Percentiles rank a stretch among this genome's conserved stretches.
phyloP scores from a whole-genome alignment of 1,284 basidiomycete genomes.

The Phylloporus gajari region DNA sequence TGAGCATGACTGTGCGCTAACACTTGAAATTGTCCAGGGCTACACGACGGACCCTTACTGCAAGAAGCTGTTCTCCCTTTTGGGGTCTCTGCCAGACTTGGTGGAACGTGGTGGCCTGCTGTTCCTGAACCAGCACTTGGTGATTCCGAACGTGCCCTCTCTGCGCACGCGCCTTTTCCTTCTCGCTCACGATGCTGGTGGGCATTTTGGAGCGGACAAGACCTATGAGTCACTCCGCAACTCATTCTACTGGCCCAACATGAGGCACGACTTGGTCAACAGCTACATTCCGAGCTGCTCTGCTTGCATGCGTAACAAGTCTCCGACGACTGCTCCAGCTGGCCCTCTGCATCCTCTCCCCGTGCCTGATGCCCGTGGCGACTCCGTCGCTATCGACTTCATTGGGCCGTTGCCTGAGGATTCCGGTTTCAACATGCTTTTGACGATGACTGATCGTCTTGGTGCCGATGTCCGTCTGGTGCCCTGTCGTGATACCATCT shows the following conservation, averaged over 20 bases:
- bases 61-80: background rate
- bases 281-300: background rate
- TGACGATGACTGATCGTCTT: background rate
- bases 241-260: background rate
- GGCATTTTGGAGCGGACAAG: background rate
- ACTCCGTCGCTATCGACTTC: slow-evolving; percentile 45
- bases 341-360: slow-evolving; percentile 48
- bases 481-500: background rate
- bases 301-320: slow-evolving; percentile 42
- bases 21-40: background rate
- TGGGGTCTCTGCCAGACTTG: background rate
- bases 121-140: background rate
- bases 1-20: background rate
- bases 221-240: background rate
- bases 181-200: background rate
- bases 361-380: slow-evolving; percentile 37
- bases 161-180: background rate
- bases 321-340: background rate
- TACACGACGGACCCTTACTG: background rate
- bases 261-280: background rate
- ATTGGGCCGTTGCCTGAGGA: slow-evolving; percentile 28
- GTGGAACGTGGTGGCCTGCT: background rate
- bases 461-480: background rate
- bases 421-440: background rate
- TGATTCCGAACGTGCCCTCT: background rate